Conservation (phyloP, 352 stramenopile species). For the Pythium brachiatum region DNA sequence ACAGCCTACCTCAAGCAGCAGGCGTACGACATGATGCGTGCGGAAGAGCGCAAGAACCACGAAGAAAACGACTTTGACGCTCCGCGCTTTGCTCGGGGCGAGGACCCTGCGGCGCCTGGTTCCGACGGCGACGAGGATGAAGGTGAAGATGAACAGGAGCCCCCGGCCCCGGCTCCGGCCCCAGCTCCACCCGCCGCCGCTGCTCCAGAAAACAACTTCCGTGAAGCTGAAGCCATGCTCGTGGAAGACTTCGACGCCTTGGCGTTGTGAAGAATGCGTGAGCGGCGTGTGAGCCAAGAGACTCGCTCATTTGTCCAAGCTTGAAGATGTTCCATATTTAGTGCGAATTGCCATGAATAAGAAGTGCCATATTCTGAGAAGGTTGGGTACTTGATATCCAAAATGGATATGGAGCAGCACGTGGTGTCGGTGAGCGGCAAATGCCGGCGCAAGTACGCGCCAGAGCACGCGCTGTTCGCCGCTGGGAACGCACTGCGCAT, state of each 20-base stretch:
- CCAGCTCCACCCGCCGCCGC: background rate
- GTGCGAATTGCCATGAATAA: constrained; percentile 2
- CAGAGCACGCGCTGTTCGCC: constrained; percentile 49
- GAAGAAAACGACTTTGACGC: constrained; percentile 18
- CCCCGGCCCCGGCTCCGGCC: background rate
- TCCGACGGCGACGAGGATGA: background rate
- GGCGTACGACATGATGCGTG: constrained; percentile 10
- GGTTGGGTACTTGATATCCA: background rate
- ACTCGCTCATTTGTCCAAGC: too few species aligned
- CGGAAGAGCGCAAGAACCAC: constrained; percentile 1
- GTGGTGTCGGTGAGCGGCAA: constrained; percentile 40
- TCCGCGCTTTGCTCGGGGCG: background rate
- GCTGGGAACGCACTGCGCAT: constrained; percentile 40
- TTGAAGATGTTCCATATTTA: constrained; percentile 23
- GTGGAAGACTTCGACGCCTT: background rate
- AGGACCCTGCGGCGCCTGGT: background rate
- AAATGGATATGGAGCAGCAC: constrained; percentile 32
- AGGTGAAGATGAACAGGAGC: background rate
- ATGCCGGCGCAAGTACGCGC: constrained; percentile 45
- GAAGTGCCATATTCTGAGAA: background rate
- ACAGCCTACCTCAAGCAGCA: constrained; percentile 7
- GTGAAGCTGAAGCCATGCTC: background rate
- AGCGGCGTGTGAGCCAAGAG: too few species aligned
- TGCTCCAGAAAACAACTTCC: background rate
- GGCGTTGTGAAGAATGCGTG: constrained; percentile 9